A percentile compares a stretch with the other conserved stretches of the same genome.
Conservation (phyloP, 352 stramenopile genomes). For the Globisporangium nodosum region DNA sequence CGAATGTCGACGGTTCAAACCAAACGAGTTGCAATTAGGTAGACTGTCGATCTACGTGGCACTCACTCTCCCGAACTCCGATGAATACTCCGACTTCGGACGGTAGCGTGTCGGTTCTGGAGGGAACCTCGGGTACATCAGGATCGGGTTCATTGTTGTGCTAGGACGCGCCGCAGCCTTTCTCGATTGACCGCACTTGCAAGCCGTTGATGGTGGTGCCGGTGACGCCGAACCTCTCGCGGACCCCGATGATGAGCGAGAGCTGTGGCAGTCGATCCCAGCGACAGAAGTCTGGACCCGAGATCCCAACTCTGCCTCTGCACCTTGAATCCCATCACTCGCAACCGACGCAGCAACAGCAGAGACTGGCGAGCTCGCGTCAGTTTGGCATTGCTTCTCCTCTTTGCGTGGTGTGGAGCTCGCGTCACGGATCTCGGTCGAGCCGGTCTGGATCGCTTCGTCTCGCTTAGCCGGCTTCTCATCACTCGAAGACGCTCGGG, state of each 20-base stretch:
- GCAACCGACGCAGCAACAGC: not conserved
- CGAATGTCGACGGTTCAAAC: not conserved
- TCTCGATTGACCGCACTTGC: not conserved
- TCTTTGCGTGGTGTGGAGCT: not conserved
- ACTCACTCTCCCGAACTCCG: constrained; percentile 17
- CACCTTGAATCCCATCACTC: not conserved
- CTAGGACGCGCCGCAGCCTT: not conserved
- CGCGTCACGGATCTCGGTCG: not conserved
- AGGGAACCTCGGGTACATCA: constrained; percentile 42
- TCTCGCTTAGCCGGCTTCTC: not conserved
- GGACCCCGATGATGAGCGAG: not conserved
- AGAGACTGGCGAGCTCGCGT: not conserved
- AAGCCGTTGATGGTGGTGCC: not conserved
- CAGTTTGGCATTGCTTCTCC: constrained; percentile 6
- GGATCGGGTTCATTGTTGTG: constrained; percentile 33
- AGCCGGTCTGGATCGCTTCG: constrained; percentile 10
- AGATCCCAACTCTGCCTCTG: not conserved
- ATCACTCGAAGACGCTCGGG: not conserved
- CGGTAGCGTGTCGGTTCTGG: constrained; percentile 34
- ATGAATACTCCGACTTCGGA: constrained; percentile 34
- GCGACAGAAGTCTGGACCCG: not conserved
- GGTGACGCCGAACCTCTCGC: not conserved
- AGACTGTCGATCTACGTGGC: not conserved
- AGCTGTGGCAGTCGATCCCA: not conserved
- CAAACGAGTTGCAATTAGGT: no score